Evolutionary conservation across 345 rosid genomes (phyloP), one percentile per base, ranked within the genome.

Genomic region (Linum trigynum): DNA sequence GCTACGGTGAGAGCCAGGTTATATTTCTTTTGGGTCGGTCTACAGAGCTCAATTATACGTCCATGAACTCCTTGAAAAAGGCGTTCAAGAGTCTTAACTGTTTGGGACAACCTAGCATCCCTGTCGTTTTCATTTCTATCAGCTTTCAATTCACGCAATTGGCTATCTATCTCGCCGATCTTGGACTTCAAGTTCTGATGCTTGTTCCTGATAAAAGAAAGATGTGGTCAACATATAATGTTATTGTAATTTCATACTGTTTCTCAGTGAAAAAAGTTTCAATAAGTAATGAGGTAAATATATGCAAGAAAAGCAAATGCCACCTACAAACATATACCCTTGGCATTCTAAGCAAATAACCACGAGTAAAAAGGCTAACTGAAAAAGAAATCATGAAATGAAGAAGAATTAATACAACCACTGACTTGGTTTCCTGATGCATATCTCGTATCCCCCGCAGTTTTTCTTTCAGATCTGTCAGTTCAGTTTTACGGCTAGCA

Each of bases 1-100:
- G 95, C 92, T 73, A 94, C 99, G 66, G 96, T 94, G 72, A 94
- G 88, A 68, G 97, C 99, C 76, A 94, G 95, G 75, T 94, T 86
- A 78, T 88, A 90, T 74, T 94, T 94, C 79, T 88, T 86, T 72
- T 78, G 86, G 50, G 86, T 86, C 76, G 99, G 97, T 80, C 88
- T 85, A 79, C 95, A 94, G 67, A 94, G 92, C 71, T 90, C 96
- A 72, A 95, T 90, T 81, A 94, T 89, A 64, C 97, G 96, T 69
- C 99, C 99, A 77, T 86, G 95, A 78, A 94, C 97, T 67, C 99
- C 99, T 72, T 77, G 96, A 77, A 85, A 90, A 39, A 94, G 82
- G 67, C 97, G 90, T 76, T 86, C 88, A 40, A 94, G 97, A 67
- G 85, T 79, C 64, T 94, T 96, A 72, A 94, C 96, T 59, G 99